Conservation (phyloP, 2,329 filamentous ascomycete genomes). For the Aphanocladium album region DNA sequence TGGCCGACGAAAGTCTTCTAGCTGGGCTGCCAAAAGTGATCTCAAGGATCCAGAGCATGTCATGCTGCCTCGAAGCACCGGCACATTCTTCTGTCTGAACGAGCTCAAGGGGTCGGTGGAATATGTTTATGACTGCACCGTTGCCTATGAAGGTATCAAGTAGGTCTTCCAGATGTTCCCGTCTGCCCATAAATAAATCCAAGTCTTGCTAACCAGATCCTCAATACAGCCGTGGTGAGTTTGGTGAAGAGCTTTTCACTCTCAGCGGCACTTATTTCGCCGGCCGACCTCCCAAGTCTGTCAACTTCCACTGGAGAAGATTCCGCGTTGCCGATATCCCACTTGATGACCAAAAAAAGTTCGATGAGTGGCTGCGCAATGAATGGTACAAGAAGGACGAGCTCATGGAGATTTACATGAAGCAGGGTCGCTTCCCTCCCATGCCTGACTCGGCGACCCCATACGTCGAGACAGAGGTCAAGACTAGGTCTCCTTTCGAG, state of each 20-base stretch:
- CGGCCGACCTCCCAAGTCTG: slow-evolving; percentile 84
- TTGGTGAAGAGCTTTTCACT: slow-evolving; percentile 87
- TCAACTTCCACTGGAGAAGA: slow-evolving; percentile 94
- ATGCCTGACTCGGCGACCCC: slow-evolving; percentile 46
- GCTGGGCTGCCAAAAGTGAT: slow-evolving; percentile 72
- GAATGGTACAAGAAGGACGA: slow-evolving; percentile 92
- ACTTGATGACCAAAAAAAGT: slow-evolving; percentile 64
- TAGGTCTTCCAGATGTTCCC: slow-evolving; percentile 44
- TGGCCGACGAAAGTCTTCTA: slow-evolving; percentile 63
- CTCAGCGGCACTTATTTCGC: slow-evolving; percentile 83
- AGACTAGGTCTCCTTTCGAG: slow-evolving; percentile 49
- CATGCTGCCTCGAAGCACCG: slow-evolving; percentile 74
- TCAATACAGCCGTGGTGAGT: slow-evolving; percentile 61
- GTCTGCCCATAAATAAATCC: no score
- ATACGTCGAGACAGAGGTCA: slow-evolving; percentile 55
- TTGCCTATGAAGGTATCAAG: slow-evolving; percentile 92
- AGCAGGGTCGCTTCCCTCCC: slow-evolving; percentile 74
- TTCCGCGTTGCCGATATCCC: slow-evolving; percentile 79
- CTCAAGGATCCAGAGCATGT: slow-evolving; percentile 68
- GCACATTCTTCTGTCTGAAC: slow-evolving; percentile 72
- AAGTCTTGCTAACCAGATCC: background rate
- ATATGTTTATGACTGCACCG: slow-evolving; percentile 87
- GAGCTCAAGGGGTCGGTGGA: slow-evolving; percentile 71
- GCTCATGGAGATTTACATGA: slow-evolving; percentile 75
- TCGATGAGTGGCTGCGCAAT: slow-evolving; percentile 78